phyloP scores from a whole-genome alignment of 495 filamentous ascomycete species.

The Annulohypoxylon moriforme region DNA sequence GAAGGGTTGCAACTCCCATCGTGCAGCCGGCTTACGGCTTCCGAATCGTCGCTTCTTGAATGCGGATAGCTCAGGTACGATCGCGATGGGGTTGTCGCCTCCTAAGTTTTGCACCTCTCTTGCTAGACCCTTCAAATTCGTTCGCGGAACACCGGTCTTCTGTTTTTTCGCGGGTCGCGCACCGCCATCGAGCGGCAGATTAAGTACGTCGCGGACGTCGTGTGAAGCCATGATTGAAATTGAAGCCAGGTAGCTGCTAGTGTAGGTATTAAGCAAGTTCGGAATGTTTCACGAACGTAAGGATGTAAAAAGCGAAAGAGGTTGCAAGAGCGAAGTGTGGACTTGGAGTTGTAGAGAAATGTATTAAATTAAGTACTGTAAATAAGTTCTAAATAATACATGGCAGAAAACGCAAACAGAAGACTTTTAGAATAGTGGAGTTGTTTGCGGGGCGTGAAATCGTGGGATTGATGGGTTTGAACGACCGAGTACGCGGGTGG shows the following conservation, averaged over 20 bases:
- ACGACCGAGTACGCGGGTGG: neutral
- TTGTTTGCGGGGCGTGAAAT: neutral
- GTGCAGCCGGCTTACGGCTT: constrained; percentile 71
- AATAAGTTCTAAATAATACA: constrained; percentile 17
- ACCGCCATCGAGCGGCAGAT: constrained; percentile 74
- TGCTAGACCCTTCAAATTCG: constrained; percentile 67
- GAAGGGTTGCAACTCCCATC: constrained; percentile 65
- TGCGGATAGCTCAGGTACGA: constrained; percentile 57
- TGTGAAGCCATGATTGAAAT: constrained; percentile 73
- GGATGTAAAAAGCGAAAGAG: neutral
- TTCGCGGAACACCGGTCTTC: constrained; percentile 75
- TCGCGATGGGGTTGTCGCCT: constrained; percentile 61
- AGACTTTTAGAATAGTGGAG: neutral
- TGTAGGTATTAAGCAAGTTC: neutral
- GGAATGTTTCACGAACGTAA: neutral
- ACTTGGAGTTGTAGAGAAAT: neutral
- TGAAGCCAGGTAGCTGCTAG: constrained; percentile 29
- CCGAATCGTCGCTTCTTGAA: constrained; percentile 62
- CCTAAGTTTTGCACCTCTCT: constrained; percentile 70
- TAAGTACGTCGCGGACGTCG: constrained; percentile 92
- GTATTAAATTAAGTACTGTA: constrained; percentile 19
- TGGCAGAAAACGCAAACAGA: constrained; percentile 11
- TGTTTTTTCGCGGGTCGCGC: constrained; percentile 78
- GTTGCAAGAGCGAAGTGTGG: neutral
- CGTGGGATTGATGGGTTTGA: constrained; percentile 11